Percentiles rank a stretch among this genome's conserved stretches.
Evolutionary conservation across 2,329 filamentous ascomycete species (phyloP).

Genomic region (Botrytis fragariae): DNA sequence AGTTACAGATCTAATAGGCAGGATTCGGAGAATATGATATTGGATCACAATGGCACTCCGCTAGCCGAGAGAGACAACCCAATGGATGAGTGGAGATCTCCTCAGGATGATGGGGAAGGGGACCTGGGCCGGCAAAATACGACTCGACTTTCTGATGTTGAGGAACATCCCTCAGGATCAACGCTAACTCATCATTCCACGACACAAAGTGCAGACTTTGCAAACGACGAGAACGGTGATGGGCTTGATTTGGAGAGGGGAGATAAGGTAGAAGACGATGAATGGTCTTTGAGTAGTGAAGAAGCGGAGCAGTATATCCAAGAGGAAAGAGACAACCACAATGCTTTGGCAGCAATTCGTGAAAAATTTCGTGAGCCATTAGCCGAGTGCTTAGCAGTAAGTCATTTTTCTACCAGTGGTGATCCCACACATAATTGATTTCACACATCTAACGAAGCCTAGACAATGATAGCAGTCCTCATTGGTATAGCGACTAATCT

Average conservation of each 20-base stretch:
- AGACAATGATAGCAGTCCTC: slow-evolving; percentile 32
- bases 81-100: slow-evolving; percentile 23
- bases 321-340: slow-evolving; percentile 12
- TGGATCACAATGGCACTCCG: slow-evolving; percentile 14
- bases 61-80: slow-evolving; percentile 21
- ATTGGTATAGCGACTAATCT: slow-evolving; percentile 50
- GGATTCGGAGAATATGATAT: slow-evolving; percentile 6
- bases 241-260: slow-evolving; percentile 15
- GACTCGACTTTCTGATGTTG: slow-evolving; percentile 12
- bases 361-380: slow-evolving; percentile 50
- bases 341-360: slow-evolving; percentile 45
- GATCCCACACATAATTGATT: not conserved
- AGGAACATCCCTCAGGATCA: slow-evolving; percentile 7
- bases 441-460: not conserved
- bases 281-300: slow-evolving; percentile 23
- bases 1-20: slow-evolving; percentile 9
- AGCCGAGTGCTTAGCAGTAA: slow-evolving; percentile 48
- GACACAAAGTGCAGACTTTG: slow-evolving; percentile 1
- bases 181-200: not conserved
- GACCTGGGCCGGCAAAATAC: slow-evolving; percentile 3
- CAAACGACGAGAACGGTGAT: not conserved
- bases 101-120: not conserved
- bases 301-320: slow-evolving; percentile 25
- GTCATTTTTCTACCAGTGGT: not conserved
- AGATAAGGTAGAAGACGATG: slow-evolving; percentile 15